Percentiles rank a stretch among this genome's conserved stretches.
Conservation (phyloP, 2,329 filamentous ascomycete genomes). For the Hymenoscyphus occultus region DNA sequence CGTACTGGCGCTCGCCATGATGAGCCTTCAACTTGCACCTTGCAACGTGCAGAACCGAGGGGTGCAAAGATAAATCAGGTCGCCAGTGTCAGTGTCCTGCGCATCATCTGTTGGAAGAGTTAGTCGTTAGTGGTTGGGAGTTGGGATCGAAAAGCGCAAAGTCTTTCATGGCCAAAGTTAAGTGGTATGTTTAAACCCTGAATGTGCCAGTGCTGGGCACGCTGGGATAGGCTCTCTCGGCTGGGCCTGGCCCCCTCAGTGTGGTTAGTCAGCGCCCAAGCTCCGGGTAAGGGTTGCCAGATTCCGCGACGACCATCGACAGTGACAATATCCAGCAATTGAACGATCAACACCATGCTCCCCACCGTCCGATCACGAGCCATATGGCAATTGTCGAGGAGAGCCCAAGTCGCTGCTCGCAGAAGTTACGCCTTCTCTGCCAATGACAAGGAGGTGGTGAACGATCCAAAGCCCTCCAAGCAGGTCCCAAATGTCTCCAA, state of each 20-base stretch:
- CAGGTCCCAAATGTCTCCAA: constrained; percentile 54
- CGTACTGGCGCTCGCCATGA: constrained; percentile 30
- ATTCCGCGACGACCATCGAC: constrained; percentile 6
- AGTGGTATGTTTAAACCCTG: background rate
- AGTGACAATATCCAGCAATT: constrained; percentile 24
- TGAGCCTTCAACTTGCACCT: constrained; percentile 11
- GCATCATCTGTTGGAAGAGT: background rate
- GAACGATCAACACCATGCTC: constrained; percentile 40
- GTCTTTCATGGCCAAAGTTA: background rate
- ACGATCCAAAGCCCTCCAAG: constrained; percentile 44
- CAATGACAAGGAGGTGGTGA: constrained; percentile 46
- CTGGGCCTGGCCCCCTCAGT: constrained; percentile 4
- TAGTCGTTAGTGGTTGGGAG: background rate
- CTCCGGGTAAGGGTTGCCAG: constrained; percentile 14
- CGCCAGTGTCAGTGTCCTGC: background rate
- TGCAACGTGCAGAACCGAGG: background rate
- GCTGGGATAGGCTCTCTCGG: constrained; percentile 8
- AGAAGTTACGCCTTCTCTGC: constrained; percentile 40
- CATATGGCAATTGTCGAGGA: constrained; percentile 40
- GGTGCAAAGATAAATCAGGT: background rate
- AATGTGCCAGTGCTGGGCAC: background rate
- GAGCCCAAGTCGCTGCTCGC: constrained; percentile 30
- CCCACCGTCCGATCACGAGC: constrained; percentile 42
- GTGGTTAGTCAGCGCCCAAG: constrained; percentile 9
- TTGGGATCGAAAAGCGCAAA: background rate